phyloP scores from a whole-genome alignment of 2,329 filamentous ascomycete species.

The Scedosporium aurantiacum region DNA sequence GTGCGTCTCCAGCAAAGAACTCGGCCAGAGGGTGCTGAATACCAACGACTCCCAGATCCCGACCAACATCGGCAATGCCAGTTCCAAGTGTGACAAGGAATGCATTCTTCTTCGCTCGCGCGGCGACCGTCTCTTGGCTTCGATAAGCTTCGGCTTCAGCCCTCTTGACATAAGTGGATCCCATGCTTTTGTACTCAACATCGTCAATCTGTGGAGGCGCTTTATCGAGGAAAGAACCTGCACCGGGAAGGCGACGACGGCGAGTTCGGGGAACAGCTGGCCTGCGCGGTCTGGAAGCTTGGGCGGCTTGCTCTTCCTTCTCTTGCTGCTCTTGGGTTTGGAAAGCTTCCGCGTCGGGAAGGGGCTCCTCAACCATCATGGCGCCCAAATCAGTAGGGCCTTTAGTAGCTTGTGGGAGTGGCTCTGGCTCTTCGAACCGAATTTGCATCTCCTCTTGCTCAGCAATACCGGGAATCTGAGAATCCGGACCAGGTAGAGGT shows the following conservation, averaged over 20 bases:
- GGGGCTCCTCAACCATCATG: slow-evolving; percentile 24
- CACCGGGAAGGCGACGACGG: slow-evolving; percentile 16
- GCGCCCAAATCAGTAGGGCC: slow-evolving; percentile 10
- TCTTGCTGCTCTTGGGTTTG: slow-evolving; percentile 9
- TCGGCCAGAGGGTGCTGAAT: slow-evolving; percentile 32
- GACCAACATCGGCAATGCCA: slow-evolving; percentile 26
- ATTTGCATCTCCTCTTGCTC: not conserved
- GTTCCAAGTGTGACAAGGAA: slow-evolving; percentile 27
- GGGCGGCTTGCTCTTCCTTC: slow-evolving; percentile 12
- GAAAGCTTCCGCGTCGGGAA: slow-evolving; percentile 27
- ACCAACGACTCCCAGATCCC: slow-evolving; percentile 17
- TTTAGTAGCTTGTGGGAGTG: not conserved
- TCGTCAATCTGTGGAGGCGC: slow-evolving; percentile 18
- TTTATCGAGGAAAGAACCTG: slow-evolving; percentile 19
- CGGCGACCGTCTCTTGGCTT: not conserved
- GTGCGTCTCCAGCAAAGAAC: slow-evolving; percentile 32
- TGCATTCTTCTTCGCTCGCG: slow-evolving; percentile 18
- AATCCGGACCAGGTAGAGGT: slow-evolving; percentile 17
- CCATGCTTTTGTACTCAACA: slow-evolving; percentile 16
- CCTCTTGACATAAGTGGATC: slow-evolving; percentile 22
- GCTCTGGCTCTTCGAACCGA: not conserved
- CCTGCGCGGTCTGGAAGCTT: slow-evolving; percentile 6
- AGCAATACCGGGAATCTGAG: slow-evolving; percentile 4
- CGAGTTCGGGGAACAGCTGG: slow-evolving; percentile 3
- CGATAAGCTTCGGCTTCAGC: slow-evolving; percentile 18